Base-by-base conservation (phyloP, 2,329 filamentous ascomycete genomes). In the Fusarium lyarnte region DNA sequence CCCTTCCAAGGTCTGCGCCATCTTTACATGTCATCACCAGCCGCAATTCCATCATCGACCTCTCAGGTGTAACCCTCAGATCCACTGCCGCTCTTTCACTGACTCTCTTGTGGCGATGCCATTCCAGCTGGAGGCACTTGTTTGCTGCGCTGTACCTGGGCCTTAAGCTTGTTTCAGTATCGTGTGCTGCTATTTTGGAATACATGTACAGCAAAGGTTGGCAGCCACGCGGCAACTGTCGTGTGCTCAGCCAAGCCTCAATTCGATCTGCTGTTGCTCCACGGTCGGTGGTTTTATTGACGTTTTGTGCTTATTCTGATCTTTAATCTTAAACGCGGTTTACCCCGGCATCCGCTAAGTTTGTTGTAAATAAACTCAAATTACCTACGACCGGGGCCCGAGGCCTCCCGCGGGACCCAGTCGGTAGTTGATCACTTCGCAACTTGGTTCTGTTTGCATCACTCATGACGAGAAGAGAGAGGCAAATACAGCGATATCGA, bases 1-100 rank as follows among this genome's bases (percentile, higher is more conserved):
- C 29, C 10, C 10, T 69, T 69, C 38, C 43, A 38, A 54, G 54
- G 58, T 19, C 68, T 74, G 71, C 71, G 71, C 71, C 71, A 47
- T 71, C 36, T 57, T 7, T 19, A 21, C n/a, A 64, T 74, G 71
- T 74, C 71, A 73, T 73, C 55, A 63, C 58, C 47, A 60, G 61
- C 55, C 53, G 31, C 46, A 38, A 49, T 29, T 23, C 21, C 33
- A 53, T 53, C 49, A 53, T 53, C 19, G 31, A 19, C 58, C 46
- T 64, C 31, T 66, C 43, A 49, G 10, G 16, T 66, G 35, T 31
- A 13, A 65, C 17, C 27, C 10, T 41, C 31, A 27, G 42, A 8
- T 54, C 63, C 65, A 68, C 63, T 25, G 17, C 33, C 0, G 10
- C 33, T 23, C 51, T 64, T 69, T 69, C 65, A 69, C 51, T 42